A percentile compares a stretch with the other conserved stretches of the same genome.
Evolutionary conservation across 331 rosid genomes (phyloP).

Genomic region (Malus hybrid): DNA sequence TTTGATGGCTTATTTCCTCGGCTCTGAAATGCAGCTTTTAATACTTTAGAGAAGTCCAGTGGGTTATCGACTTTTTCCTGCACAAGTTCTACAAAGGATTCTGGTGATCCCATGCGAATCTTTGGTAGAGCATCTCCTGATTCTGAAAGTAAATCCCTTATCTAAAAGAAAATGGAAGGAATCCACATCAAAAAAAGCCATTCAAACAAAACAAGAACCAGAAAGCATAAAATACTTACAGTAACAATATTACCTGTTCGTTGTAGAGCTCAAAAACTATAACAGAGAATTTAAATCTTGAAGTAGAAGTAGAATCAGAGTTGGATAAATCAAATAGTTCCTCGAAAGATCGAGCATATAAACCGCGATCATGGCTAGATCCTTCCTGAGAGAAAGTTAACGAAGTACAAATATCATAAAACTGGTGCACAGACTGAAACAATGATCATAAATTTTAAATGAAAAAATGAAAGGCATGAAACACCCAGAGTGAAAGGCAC

Average conservation of each 20-base stretch:
- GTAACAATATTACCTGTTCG: constrained; percentile 59
- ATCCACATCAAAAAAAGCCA: constrained; percentile 19
- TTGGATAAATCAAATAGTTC: constrained; percentile 89
- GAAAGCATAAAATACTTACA: constrained; percentile 16
- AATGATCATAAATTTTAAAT: neutral
- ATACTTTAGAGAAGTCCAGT: constrained; percentile 62
- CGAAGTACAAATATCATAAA: constrained; percentile 17
- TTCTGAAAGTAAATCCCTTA: constrained; percentile 61
- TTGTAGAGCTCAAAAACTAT: constrained; percentile 80
- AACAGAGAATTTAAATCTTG: constrained; percentile 66
- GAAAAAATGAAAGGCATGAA: neutral
- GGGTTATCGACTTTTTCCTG: constrained; percentile 89
- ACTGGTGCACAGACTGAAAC: neutral
- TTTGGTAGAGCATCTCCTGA: constrained; percentile 52
- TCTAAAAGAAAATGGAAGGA: constrained; percentile 44
- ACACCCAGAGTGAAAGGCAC: neutral
- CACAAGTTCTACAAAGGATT: constrained; percentile 54
- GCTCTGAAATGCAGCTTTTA: constrained; percentile 59
- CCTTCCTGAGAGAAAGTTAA: constrained; percentile 66
- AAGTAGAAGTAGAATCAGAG: constrained; percentile 75
- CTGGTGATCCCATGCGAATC: constrained; percentile 55
- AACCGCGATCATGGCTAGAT: constrained; percentile 90
- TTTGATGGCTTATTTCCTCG: constrained; percentile 58
- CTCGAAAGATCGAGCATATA: constrained; percentile 91
- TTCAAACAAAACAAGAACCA: neutral